A percentile compares a stretch with the other conserved stretches of the same genome.
phyloP scores from a whole-genome alignment of 495 filamentous ascomycete species.

The Letharia columbiana region DNA sequence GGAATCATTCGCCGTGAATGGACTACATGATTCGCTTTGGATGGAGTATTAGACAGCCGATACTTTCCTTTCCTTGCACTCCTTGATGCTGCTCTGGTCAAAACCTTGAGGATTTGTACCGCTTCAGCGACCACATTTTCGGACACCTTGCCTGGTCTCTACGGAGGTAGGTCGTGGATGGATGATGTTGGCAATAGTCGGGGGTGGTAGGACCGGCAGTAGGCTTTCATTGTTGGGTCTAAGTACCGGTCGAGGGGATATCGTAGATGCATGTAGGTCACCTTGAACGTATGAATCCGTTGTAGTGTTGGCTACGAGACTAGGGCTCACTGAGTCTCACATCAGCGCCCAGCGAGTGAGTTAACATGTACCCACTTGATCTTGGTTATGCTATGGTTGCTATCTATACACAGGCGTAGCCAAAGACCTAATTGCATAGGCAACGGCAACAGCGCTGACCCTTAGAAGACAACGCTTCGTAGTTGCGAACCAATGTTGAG shows the following conservation, averaged over 20 bases:
- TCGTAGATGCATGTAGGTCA: background rate
- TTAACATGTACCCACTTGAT: background rate
- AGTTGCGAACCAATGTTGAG: background rate
- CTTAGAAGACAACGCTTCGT: background rate
- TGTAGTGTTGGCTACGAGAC: background rate
- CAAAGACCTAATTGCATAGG: background rate
- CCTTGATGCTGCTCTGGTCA: background rate
- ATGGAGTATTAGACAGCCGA: background rate
- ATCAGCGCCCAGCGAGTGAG: background rate
- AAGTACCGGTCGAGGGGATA: background rate
- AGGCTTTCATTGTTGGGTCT: background rate
- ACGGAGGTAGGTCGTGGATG: background rate
- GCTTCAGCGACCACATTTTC: background rate
- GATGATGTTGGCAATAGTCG: background rate
- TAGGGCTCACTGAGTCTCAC: background rate
- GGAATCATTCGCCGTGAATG: background rate
- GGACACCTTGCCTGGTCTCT: background rate
- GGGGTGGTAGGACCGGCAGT: background rate
- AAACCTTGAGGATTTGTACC: background rate
- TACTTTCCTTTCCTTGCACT: background rate
- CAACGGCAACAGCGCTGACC: background rate
- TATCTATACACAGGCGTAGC: background rate
- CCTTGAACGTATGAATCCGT: background rate
- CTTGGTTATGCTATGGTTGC: background rate
- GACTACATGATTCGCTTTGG: background rate